These are phyloP conservation scores for Zygoascus bituminiphila DNA, from an alignment of 805 yeast genomes.

Conservation along the genomic window DNA sequence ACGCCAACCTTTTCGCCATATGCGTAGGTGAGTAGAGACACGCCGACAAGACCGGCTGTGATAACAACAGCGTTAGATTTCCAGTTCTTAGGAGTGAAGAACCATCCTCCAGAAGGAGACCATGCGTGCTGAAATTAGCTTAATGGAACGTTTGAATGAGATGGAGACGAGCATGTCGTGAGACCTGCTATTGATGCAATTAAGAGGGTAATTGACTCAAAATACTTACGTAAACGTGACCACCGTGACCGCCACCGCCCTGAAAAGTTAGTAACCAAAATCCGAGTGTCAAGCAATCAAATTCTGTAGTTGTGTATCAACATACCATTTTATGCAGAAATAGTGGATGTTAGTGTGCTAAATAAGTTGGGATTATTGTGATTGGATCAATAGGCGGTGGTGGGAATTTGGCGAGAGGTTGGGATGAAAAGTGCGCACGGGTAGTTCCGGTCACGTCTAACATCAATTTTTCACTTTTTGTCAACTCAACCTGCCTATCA, in stretches of 20 bases:
- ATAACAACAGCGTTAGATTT: slow-evolving; percentile 36
- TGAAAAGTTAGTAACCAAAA: background rate
- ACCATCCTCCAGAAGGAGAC: slow-evolving; percentile 53
- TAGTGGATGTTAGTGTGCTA: background rate
- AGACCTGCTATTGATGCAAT: too few species aligned
- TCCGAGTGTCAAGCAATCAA: background rate
- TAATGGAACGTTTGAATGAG: background rate
- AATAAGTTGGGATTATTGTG: background rate
- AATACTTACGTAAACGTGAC: slow-evolving; percentile 1
- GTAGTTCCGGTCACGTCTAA: background rate
- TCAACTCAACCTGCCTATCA: background rate
- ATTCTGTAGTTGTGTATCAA: background rate
- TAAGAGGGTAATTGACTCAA: too few species aligned
- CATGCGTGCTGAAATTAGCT: slow-evolving; percentile 20
- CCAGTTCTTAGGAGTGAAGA: slow-evolving; percentile 44
- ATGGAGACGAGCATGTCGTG: background rate
- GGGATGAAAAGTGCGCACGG: background rate
- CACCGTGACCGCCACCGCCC: slow-evolving; percentile 4
- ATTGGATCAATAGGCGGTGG: background rate
- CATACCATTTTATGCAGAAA: background rate
- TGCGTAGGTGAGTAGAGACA: slow-evolving; percentile 28
- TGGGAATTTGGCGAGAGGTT: background rate
- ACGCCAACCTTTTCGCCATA: slow-evolving; percentile 33
- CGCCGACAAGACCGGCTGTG: slow-evolving; percentile 33
- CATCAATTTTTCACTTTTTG: background rate